These are phyloP conservation scores for Mortierella antarctica DNA, from an alignment of 192 early-diverging fungal species.

Conservation along the genomic window DNA sequence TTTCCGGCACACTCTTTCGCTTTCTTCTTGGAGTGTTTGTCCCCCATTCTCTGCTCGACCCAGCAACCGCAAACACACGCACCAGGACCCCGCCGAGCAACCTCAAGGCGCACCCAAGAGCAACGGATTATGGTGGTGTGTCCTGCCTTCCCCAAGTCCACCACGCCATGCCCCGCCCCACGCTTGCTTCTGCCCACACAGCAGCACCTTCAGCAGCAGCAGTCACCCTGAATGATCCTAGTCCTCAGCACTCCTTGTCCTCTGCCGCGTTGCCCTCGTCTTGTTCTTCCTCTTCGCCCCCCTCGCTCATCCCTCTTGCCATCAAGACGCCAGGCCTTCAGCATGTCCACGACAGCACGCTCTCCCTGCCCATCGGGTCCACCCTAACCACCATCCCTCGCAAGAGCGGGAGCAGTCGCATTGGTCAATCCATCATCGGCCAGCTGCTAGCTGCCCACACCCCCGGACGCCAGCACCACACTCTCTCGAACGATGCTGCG, in stretches of 20 bases:
- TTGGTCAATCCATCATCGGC: conserved; percentile 41
- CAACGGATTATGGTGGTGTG: conserved; percentile 31
- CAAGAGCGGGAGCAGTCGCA: conserved; percentile 19
- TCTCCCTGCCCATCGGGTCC: conserved; percentile 15
- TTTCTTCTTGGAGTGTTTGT: neutral
- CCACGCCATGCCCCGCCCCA: conserved; percentile 36
- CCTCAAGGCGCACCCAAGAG: neutral
- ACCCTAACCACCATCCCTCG: conserved; percentile 17
- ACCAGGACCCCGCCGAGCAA: neutral
- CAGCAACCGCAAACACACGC: neutral
- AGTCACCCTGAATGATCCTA: conserved; percentile 22
- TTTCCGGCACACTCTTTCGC: neutral
- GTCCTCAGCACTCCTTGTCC: conserved; percentile 32
- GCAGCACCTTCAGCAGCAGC: conserved; percentile 6
- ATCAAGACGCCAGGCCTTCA: conserved; percentile 14
- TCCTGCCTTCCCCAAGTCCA: conserved; percentile 14
- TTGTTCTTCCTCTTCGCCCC: conserved; percentile 8
- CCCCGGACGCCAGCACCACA: conserved; percentile 30
- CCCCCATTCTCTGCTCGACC: neutral
- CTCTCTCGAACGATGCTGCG: conserved; percentile 10
- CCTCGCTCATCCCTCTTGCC: conserved; percentile 9
- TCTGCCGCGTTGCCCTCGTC: conserved; percentile 20
- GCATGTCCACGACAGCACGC: conserved; percentile 26
- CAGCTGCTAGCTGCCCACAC: conserved; percentile 41
- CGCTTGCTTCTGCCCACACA: conserved; percentile 7